Evolutionary conservation across 805 yeast genomes (phyloP).

Genomic region (Yamadazyma takamatsuzukensis): DNA sequence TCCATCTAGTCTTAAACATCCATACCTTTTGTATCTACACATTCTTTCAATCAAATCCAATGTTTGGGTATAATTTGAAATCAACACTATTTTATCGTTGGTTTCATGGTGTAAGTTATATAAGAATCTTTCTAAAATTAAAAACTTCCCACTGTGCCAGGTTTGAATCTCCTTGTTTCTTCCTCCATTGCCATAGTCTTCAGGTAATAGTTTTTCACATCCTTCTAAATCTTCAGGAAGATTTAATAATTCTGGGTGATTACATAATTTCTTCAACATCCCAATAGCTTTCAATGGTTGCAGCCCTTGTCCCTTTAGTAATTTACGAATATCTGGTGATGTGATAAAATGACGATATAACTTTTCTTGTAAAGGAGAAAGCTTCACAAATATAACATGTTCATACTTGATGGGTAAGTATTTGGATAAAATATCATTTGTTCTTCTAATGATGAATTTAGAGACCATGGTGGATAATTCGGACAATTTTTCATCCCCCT

Average conservation of each 20-base stretch:
- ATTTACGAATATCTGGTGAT: slow-evolving; percentile 69
- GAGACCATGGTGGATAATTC: slow-evolving; percentile 77
- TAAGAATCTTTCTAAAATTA: slow-evolving; percentile 80
- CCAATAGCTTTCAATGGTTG: slow-evolving; percentile 92
- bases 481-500: slow-evolving; percentile 65
- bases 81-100: slow-evolving; percentile 90
- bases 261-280: slow-evolving; percentile 82
- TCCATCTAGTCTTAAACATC: slow-evolving; percentile 82
- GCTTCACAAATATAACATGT: slow-evolving; percentile 88
- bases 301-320: slow-evolving; percentile 64
- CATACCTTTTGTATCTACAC: slow-evolving; percentile 75
- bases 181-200: slow-evolving; percentile 62
- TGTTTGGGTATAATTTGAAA: slow-evolving; percentile 93
- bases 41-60: slow-evolving; percentile 83
- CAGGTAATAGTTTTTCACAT: slow-evolving; percentile 61
- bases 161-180: slow-evolving; percentile 72
- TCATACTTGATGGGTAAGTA: slow-evolving; percentile 95
- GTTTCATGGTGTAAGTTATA: slow-evolving; percentile 74
- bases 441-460: slow-evolving; percentile 87
- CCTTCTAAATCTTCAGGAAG: slow-evolving; percentile 79
- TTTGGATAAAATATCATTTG: slow-evolving; percentile 91
- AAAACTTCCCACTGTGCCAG: slow-evolving; percentile 82
- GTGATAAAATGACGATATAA: slow-evolving; percentile 73
- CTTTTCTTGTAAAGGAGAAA: slow-evolving; percentile 71
- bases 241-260: slow-evolving; percentile 83